These are phyloP conservation scores for Chaetoscypha palmicola DNA, from an alignment of 2,329 filamentous ascomycete species.

Conservation along the genomic window DNA sequence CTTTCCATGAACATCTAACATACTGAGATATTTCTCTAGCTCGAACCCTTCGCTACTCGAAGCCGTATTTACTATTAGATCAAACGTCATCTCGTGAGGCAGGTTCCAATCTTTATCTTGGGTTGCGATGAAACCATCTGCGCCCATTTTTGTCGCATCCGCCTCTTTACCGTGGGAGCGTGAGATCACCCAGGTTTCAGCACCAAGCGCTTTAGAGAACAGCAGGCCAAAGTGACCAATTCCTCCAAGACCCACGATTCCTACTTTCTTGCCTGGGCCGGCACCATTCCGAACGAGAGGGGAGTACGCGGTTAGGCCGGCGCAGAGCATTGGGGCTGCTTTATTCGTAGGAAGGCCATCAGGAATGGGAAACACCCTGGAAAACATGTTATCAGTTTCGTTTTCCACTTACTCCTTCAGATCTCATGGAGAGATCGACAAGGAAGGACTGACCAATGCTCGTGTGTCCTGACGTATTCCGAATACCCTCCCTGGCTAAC, in stretches of 20 bases:
- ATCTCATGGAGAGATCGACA: slow-evolving; percentile 62
- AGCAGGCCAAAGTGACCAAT: slow-evolving; percentile 66
- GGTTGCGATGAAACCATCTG: slow-evolving; percentile 53
- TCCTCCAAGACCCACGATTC: slow-evolving; percentile 65
- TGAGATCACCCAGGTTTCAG: slow-evolving; percentile 56
- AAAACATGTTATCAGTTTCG: too few species aligned
- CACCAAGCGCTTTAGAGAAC: slow-evolving; percentile 61
- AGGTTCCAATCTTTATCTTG: slow-evolving; percentile 50
- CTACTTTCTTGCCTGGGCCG: slow-evolving; percentile 73
- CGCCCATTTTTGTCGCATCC: slow-evolving; percentile 52
- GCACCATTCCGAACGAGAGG: slow-evolving; percentile 70
- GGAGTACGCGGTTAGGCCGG: slow-evolving; percentile 72
- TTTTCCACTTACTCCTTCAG: too few species aligned
- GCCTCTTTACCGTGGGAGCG: slow-evolving; percentile 53
- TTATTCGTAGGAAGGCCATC: slow-evolving; percentile 55
- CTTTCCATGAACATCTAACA: slow-evolving; percentile 73
- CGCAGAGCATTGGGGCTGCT: slow-evolving; percentile 78
- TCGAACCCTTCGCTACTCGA: slow-evolving; percentile 62
- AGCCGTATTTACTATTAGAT: slow-evolving; percentile 71
- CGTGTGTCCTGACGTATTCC: slow-evolving; percentile 64
- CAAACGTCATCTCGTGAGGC: slow-evolving; percentile 56
- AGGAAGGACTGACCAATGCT: slow-evolving; percentile 54
- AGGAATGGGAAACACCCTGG: slow-evolving; percentile 64
- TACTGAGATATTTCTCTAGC: slow-evolving; percentile 62
- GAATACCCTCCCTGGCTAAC: slow-evolving; percentile 58